A percentile compares a stretch with the other conserved stretches of the same genome.
Conservation (phyloP, 495 filamentous ascomycete genomes). For the Recurvomyces mirabilis region DNA sequence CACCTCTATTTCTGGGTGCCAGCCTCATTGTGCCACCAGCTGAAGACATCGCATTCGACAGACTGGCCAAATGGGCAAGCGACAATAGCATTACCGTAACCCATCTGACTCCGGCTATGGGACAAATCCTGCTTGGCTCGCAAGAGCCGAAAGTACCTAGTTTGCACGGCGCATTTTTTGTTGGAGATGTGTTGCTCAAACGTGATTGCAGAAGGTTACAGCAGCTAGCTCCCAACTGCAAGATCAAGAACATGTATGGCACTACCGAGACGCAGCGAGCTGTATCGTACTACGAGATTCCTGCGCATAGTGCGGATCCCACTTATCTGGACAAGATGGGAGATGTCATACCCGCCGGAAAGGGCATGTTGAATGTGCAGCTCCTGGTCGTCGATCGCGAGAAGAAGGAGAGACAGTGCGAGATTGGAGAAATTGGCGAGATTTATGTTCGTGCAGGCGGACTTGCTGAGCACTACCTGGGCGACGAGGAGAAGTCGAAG, state of each 20-base stretch:
- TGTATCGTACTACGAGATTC: conserved; percentile 80
- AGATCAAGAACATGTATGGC: conserved; percentile 84
- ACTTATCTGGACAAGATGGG: conserved; percentile 57
- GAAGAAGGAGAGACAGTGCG: conserved; percentile 59
- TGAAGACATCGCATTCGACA: conserved; percentile 82
- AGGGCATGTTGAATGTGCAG: conserved; percentile 89
- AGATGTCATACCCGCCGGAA: conserved; percentile 76
- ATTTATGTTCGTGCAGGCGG: conserved; percentile 83
- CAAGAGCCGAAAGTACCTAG: conserved; percentile 38
- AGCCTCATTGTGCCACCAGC: conserved; percentile 68
- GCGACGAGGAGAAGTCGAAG: conserved; percentile 40
- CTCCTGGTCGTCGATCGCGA: conserved; percentile 79
- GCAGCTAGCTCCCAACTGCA: conserved; percentile 63
- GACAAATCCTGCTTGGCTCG: conserved; percentile 81
- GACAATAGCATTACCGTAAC: conserved; percentile 70
- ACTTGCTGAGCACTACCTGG: conserved; percentile 78
- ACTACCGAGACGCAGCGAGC: conserved; percentile 84
- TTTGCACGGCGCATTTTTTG: conserved; percentile 79
- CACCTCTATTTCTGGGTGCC: conserved; percentile 78
- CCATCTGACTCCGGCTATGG: conserved; percentile 92
- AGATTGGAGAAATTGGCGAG: conserved; percentile 73
- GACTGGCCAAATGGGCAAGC: conserved; percentile 83
- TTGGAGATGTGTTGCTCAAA: conserved; percentile 84
- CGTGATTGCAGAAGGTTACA: conserved; percentile 74
- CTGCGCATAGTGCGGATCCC: conserved; percentile 54